phyloP scores from a whole-genome alignment of 2,329 filamentous ascomycete species.

The Colletotrichum incanum region DNA sequence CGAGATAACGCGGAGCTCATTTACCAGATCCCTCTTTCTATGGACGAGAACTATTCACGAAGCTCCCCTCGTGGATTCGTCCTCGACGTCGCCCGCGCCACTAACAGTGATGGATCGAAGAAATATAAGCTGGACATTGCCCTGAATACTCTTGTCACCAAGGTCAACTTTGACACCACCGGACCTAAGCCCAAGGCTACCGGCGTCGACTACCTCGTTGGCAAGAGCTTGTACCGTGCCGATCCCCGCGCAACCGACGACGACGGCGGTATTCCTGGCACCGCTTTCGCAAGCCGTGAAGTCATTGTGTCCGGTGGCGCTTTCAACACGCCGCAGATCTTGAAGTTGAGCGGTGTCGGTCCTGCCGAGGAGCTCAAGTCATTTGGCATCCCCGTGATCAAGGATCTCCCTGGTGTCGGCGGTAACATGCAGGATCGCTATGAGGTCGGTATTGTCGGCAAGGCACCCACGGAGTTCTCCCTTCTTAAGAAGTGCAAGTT shows the following conservation, averaged over 20 bases:
- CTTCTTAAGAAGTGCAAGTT: conserved; percentile 37
- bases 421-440: conserved; percentile 64
- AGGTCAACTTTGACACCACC: conserved; percentile 55
- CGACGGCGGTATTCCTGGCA: conserved; percentile 18
- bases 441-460: conserved; percentile 53
- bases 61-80: conserved; percentile 63
- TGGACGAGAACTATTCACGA: conserved; percentile 59
- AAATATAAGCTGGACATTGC: conserved; percentile 48
- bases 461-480: conserved; percentile 6
- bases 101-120: not conserved
- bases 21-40: conserved; percentile 61
- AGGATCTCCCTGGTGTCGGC: conserved; percentile 65
- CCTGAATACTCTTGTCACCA: conserved; percentile 48
- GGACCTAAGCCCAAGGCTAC: conserved; percentile 48
- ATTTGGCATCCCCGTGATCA: conserved; percentile 61
- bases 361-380: conserved; percentile 57
- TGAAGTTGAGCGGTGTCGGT: conserved; percentile 67
- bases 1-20: conserved; percentile 15
- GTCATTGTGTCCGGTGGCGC: conserved; percentile 65
- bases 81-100: conserved; percentile 44
- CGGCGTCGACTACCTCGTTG: conserved; percentile 59
- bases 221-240: conserved; percentile 58
- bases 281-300: conserved; percentile 54
- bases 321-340: conserved; percentile 66
- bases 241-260: conserved; percentile 54